Base-by-base conservation (phyloP, 495 filamentous ascomycete genomes). In the Collariella sp. region DNA sequence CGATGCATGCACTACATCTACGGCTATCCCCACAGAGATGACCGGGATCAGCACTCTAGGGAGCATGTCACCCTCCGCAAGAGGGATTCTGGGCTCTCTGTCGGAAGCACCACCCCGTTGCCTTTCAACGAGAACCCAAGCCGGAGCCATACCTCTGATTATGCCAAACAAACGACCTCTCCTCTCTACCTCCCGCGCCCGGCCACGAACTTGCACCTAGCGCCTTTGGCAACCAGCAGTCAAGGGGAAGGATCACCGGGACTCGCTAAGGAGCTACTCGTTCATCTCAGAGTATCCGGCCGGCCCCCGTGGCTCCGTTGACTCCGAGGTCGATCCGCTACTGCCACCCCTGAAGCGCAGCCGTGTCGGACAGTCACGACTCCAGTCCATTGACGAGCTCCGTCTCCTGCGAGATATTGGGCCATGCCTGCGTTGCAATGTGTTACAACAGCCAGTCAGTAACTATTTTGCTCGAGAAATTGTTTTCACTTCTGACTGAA, bases 1-100 rank as follows among this genome's bases (percentile, higher is more conserved):
- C 67, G 68, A 38, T 77, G 75, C 59, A 62, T 75, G 60, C 72
- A 76, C 58, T 76, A 76, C 63, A 73, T 77, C 23, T 77, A 76
- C 53, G 75, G 75, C 34, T 77, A 75, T 47, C 62, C 66, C 26
- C 68, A 70, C 40, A 65, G 62, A 16, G 69, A 73, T 44, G 73
- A 76, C 40, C 70, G 73, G 43, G 73, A 76, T 54, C 68, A 71
- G 42, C 75, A 77, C 50, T 59, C 69, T 18, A 71, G 67, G 46
- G 70, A 73, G 48, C 75, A 77, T 62, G 63, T 64, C 29, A 50
- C 62, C 16, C 59, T 64, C 23, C 56, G 60, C 19, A 76, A 76
- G 55, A 62, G 73, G 45, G 72, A 76, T 42, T 70, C 70, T 7
- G 75, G 70, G 4, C 69, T 76, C 29, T 73, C 71, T 16, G 61